Evolutionary conservation across 169 alveolate species (phyloP), one percentile per base, ranked within the genome.

Genomic region (Cryptosporidium baileyi): DNA sequence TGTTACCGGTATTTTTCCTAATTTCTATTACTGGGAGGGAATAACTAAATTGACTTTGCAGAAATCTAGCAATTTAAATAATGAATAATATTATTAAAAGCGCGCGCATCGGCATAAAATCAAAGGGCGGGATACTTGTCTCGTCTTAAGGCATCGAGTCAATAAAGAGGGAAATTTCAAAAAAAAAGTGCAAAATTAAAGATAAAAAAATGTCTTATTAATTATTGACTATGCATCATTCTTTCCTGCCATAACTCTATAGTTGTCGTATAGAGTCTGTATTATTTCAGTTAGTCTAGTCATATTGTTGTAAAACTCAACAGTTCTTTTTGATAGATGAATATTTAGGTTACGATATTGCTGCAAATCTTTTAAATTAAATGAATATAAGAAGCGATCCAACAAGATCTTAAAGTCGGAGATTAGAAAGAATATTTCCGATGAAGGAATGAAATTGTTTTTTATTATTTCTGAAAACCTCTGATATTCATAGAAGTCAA

Each of bases 141-240:
- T n/a, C n/a, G n/a, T n/a, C n/a, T n/a, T n/a, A n/a, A n/a, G n/a
- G n/a, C n/a, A n/a, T n/a, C n/a, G n/a, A n/a, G n/a, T n/a, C n/a
- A n/a, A n/a, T n/a, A n/a, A n/a, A n/a, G n/a, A n/a, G n/a, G n/a
- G n/a, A n/a, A n/a, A n/a, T n/a, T n/a, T n/a, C n/a, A n/a, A n/a
- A n/a, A n/a, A n/a, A n/a, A n/a, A n/a, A n/a, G n/a, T n/a, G n/a
- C n/a, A n/a, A n/a, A n/a, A n/a, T n/a, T n/a, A n/a, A n/a, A n/a
- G n/a, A n/a, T n/a, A n/a, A n/a, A n/a, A n/a, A n/a, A n/a, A n/a
- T n/a, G n/a, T n/a, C n/a, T n/a, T n/a, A n/a, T n/a, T n/a, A n/a
- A n/a, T n/a, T n/a, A n/a, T n/a, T n/a, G n/a, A 45, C 24, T 74
- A 74, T 19, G 85, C 85, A 74, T 74, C 85, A 43, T 74, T 74